These are phyloP conservation scores for Astrothelium macrocarpum DNA, from an alignment of 495 filamentous ascomycete genomes.

Conservation along the genomic window DNA sequence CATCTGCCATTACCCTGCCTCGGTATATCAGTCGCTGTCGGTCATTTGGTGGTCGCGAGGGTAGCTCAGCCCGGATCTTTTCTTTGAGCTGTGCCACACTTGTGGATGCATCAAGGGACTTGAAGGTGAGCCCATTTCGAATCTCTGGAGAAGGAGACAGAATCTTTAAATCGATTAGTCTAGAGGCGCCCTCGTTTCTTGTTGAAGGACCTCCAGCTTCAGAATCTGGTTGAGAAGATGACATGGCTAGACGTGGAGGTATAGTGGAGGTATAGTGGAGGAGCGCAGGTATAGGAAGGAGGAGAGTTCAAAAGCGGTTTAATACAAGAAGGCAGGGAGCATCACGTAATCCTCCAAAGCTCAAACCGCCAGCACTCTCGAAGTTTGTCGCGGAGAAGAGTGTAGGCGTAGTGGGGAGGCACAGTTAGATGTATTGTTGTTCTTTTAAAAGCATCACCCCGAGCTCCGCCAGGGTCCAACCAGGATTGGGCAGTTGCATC, in stretches of 20 bases:
- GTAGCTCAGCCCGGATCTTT: slow-evolving; percentile 25
- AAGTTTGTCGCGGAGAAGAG: too few relatives aligned
- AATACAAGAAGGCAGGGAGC: neutral
- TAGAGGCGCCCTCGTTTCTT: neutral
- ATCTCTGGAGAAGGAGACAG: slow-evolving; percentile 31
- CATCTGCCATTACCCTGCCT: slow-evolving; percentile 30
- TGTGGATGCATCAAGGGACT: slow-evolving; percentile 17
- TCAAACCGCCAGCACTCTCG: too few relatives aligned
- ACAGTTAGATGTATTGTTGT: neutral
- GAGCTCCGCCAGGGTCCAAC: neutral
- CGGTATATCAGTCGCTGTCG: slow-evolving; percentile 35
- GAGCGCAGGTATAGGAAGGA: neutral
- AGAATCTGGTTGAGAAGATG: neutral
- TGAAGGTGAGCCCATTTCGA: slow-evolving; percentile 18
- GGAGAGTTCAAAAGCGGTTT: neutral
- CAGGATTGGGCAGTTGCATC: neutral
- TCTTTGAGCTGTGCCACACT: slow-evolving; percentile 30
- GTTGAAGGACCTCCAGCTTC: neutral
- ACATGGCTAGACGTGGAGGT: neutral
- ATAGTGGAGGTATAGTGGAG: neutral
- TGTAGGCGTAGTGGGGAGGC: neutral
- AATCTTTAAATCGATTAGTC: slow-evolving; percentile 24
- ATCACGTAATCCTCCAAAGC: too few relatives aligned
- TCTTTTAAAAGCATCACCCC: neutral
- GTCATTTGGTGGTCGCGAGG: slow-evolving; percentile 27